Evolutionary conservation across 306 rosid species (phyloP).

Genomic region (Rubus parviflorus): DNA sequence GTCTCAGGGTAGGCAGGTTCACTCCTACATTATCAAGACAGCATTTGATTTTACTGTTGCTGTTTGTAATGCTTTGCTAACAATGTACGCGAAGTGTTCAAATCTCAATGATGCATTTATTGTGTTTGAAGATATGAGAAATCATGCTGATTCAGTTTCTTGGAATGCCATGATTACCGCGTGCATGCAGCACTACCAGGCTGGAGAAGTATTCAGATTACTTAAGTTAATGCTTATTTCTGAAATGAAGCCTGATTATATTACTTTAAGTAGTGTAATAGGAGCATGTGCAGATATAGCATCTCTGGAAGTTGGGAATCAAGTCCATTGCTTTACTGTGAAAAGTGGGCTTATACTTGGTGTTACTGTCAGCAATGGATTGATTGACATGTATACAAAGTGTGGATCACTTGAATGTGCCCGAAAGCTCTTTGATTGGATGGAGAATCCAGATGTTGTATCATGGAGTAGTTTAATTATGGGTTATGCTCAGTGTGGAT

Average conservation of each 20-base stretch:
- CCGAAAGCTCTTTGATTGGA: slow-evolving; percentile 50
- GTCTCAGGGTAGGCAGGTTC: slow-evolving; percentile 67
- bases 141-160: slow-evolving; percentile 54
- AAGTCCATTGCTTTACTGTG: slow-evolving; percentile 55
- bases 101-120: slow-evolving; percentile 47
- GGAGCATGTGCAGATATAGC: slow-evolving; percentile 65
- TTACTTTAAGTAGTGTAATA: slow-evolving; percentile 56
- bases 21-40: slow-evolving; percentile 49
- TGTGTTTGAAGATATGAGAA: slow-evolving; percentile 42
- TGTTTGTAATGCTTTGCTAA: slow-evolving; percentile 57
- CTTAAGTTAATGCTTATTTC: slow-evolving; percentile 53
- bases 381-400: slow-evolving; percentile 81
- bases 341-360: slow-evolving; percentile 60
- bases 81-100: slow-evolving; percentile 75
- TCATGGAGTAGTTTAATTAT: slow-evolving; percentile 89
- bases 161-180: slow-evolving; percentile 78
- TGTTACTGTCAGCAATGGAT: slow-evolving; percentile 58
- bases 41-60: slow-evolving; percentile 46
- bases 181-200: slow-evolving; percentile 57
- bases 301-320: slow-evolving; percentile 65
- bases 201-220: slow-evolving; percentile 53
- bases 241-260: slow-evolving; percentile 50
- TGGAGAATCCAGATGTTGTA: slow-evolving; percentile 51
- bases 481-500: slow-evolving; percentile 70
- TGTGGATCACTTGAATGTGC: slow-evolving; percentile 67